Evolutionary conservation across 768 basidiomycete species (phyloP), one percentile per base, ranked within the genome.

Genomic region (Serendipita sp.): DNA sequence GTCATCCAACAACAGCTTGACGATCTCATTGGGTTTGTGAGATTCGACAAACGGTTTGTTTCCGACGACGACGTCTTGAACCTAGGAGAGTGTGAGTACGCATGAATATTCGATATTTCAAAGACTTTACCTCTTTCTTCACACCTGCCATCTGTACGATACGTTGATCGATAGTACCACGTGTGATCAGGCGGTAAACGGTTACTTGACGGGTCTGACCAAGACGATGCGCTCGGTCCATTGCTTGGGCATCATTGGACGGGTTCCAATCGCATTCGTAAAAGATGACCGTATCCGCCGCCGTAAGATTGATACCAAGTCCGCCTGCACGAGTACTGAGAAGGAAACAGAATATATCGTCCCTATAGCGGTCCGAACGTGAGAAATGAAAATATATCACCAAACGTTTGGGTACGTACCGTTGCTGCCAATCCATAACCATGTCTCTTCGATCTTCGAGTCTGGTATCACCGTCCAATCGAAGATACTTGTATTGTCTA

Each of bases 391-490:
- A 16, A 34, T 15, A 41, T 13, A 44, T 10, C n/a, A 67, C 60
- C 66, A n/a, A 32, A 46, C 34, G 7, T 23, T 23, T 23, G 23
- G 23, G 46, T 47, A 74, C 81, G 66, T 66, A 92, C 93, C 90
- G 84, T 44, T 93, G 95, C 74, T 99, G 96, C 95, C 95, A 99
- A 71, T 94, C 91, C 69, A 92, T 92, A 32, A 99, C 96, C 96
- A 99, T 98, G 74, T 98, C 96, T 65, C 96, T 82, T 69, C 96
- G 81, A 73, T 99, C 96, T 69, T 94, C 92, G 63, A 99, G 80
- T 69, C 94, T 92, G 34, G 92, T 95, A 1, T 89, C 89, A 44
- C 94, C 94, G 74, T 97, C 94, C 64, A 97, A 76, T 44, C 94
- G 82, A 16, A 96, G 77, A 72, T 97, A 96, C 74, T 92, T 94